These are phyloP conservation scores for Aegle marmelos DNA, from an alignment of 345 rosid species.

Conservation along the genomic window DNA sequence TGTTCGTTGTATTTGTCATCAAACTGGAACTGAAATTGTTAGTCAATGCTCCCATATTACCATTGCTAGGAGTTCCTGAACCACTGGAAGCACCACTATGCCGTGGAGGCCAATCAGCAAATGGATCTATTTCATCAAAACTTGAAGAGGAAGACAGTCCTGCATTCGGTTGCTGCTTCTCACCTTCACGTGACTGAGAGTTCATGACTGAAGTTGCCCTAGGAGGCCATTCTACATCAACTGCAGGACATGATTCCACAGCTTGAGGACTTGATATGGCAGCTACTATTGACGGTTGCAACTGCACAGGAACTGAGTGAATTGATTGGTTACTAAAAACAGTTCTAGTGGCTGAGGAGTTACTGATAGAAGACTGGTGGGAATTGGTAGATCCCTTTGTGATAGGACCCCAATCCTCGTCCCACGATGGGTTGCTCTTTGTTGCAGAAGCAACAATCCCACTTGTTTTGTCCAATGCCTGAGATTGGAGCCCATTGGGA, in stretches of 20 bases:
- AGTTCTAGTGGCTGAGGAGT: slow-evolving; percentile 16
- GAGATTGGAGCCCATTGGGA: slow-evolving; percentile 53
- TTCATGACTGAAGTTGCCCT: slow-evolving; percentile 36
- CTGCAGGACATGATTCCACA: slow-evolving; percentile 58
- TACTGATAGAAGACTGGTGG: slow-evolving; percentile 24
- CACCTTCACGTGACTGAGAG: slow-evolving; percentile 27
- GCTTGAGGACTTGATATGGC: slow-evolving; percentile 40
- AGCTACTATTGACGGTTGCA: slow-evolving; percentile 35
- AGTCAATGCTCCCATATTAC: slow-evolving; percentile 20
- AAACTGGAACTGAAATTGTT: slow-evolving; percentile 28
- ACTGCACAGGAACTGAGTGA: slow-evolving; percentile 34
- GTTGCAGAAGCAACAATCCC: slow-evolving; percentile 47
- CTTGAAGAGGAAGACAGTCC: slow-evolving; percentile 40
- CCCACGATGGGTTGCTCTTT: slow-evolving; percentile 62
- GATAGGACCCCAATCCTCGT: slow-evolving; percentile 81
- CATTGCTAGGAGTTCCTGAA: slow-evolving; percentile 44
- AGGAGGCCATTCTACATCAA: slow-evolving; percentile 95
- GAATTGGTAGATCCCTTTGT: slow-evolving; percentile 35
- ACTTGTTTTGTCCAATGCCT: slow-evolving; percentile 39
- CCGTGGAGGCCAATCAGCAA: slow-evolving; percentile 87
- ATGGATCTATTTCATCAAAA: slow-evolving; percentile 84
- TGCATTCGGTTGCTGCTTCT: slow-evolving; percentile 41
- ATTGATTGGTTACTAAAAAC: slow-evolving; percentile 30
- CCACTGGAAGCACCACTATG: slow-evolving; percentile 32
- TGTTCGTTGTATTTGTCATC: slow-evolving; percentile 23